These are phyloP conservation scores for Aspergillus ochraceus DNA, from an alignment of 2,329 filamentous ascomycete genomes.

Conservation along the genomic window DNA sequence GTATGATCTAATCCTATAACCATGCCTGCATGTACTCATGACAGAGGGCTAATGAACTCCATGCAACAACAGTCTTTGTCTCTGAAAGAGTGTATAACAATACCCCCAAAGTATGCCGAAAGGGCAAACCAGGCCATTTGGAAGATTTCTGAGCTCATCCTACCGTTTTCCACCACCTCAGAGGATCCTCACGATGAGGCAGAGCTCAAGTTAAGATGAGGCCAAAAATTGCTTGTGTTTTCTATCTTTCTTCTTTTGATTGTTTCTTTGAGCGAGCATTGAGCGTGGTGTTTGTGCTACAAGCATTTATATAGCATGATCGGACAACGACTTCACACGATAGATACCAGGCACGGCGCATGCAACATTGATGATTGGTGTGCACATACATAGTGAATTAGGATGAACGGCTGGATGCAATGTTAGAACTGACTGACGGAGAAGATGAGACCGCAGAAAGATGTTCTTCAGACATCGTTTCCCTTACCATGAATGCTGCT, in stretches of 20 bases:
- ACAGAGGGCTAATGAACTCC: neutral
- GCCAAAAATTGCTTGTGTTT: neutral
- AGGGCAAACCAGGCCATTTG: conserved; percentile 26
- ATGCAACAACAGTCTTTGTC: conserved; percentile 25
- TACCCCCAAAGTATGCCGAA: conserved; percentile 23
- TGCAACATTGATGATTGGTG: neutral
- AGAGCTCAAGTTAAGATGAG: conserved; percentile 21
- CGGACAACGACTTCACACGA: neutral
- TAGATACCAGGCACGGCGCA: neutral
- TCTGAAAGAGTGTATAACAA: conserved; percentile 24
- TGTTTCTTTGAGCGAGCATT: neutral
- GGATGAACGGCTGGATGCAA: neutral
- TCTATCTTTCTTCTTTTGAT: neutral
- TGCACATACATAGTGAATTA: neutral
- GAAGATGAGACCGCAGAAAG: neutral
- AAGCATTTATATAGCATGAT: neutral
- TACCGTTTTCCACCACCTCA: conserved; percentile 18
- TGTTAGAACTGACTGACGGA: neutral
- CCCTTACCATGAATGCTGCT: neutral
- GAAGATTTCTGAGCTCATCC: conserved; percentile 28
- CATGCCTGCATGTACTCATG: neutral
- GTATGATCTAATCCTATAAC: conserved; percentile 15
- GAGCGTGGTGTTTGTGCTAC: neutral
- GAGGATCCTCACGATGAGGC: conserved; percentile 23
- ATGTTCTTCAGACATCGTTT: neutral